These are phyloP conservation scores for Strobilomyces dryophilus DNA, from an alignment of 768 basidiomycete species.

Conservation along the genomic window DNA sequence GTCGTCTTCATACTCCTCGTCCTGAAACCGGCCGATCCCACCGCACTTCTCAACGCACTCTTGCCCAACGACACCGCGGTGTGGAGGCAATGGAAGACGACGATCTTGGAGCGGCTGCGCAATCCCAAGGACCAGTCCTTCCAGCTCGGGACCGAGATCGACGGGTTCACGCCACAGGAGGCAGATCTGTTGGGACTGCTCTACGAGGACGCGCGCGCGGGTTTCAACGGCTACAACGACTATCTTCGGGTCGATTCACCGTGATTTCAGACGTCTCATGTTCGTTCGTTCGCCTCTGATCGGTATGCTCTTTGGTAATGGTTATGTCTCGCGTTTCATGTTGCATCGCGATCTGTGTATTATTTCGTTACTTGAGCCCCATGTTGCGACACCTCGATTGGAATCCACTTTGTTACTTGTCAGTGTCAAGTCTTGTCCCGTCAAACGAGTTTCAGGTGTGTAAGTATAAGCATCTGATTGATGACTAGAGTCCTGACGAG, in stretches of 20 bases:
- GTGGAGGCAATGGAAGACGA: background rate
- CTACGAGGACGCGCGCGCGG: constrained; percentile 12
- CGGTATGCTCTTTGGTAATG: background rate
- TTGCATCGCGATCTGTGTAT: background rate
- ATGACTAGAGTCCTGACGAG: no score
- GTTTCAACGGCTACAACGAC: constrained; percentile 12
- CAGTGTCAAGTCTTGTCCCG: no score
- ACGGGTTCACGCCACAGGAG: constrained; percentile 11
- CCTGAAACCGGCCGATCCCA: no score
- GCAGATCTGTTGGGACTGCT: constrained; percentile 6
- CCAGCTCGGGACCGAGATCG: background rate
- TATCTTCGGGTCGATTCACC: constrained; percentile 2
- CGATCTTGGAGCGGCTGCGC: background rate
- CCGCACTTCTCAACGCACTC: no score
- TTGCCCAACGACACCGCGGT: background rate
- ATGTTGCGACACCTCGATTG: background rate
- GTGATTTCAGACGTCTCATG: background rate
- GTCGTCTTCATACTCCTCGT: no score
- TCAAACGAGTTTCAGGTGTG: no score
- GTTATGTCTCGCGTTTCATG: background rate
- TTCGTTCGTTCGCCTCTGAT: background rate
- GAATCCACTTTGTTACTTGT: background rate
- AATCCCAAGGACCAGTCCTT: background rate
- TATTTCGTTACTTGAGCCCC: background rate
- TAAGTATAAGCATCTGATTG: no score